These are phyloP conservation scores for Sugiyamaella xylanicola DNA, from an alignment of 1,139 yeast species.

Conservation along the genomic window DNA sequence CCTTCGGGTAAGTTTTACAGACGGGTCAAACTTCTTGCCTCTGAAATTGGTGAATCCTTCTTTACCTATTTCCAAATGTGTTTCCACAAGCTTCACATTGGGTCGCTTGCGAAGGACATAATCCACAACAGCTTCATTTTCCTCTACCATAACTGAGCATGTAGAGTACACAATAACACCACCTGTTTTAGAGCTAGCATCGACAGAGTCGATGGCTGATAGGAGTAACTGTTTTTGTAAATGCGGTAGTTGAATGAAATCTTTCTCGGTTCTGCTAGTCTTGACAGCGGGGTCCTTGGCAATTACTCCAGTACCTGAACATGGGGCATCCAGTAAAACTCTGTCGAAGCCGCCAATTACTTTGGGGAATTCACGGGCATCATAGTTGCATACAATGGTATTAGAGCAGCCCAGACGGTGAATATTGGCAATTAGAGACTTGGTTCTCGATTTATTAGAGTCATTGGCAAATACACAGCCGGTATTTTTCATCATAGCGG, in stretches of 20 bases:
- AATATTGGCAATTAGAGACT: slow-evolving; percentile 93
- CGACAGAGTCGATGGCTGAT: slow-evolving; percentile 97
- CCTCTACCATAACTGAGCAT: slow-evolving; percentile 97
- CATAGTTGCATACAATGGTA: slow-evolving; percentile 95
- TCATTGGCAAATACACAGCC: slow-evolving; percentile 98
- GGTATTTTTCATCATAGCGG: slow-evolving; percentile 97
- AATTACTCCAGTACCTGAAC: slow-evolving; percentile 99
- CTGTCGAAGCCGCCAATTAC: slow-evolving; percentile 98
- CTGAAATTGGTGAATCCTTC: slow-evolving; percentile 93
- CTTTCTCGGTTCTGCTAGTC: slow-evolving; percentile 91
- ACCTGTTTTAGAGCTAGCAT: slow-evolving; percentile 87
- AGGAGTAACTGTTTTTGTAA: slow-evolving; percentile 90
- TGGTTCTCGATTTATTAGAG: slow-evolving; percentile 93
- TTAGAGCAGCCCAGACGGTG: slow-evolving; percentile 96
- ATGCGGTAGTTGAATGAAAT: slow-evolving; percentile 95
- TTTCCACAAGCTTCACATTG: slow-evolving; percentile 89
- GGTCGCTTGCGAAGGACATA: slow-evolving; percentile 96
- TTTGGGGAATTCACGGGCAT: slow-evolving; percentile 97
- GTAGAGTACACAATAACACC: slow-evolving; percentile 96
- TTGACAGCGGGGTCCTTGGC: slow-evolving; percentile 97
- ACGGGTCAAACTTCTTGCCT: slow-evolving; percentile 86
- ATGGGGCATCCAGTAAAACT: slow-evolving; percentile 94
- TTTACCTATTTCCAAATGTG: slow-evolving; percentile 93
- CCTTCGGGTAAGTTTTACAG: slow-evolving; percentile 80
- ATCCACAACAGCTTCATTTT: slow-evolving; percentile 98